Evolutionary conservation across 805 yeast genomes (phyloP).

Genomic region (Torulaspora indica): DNA sequence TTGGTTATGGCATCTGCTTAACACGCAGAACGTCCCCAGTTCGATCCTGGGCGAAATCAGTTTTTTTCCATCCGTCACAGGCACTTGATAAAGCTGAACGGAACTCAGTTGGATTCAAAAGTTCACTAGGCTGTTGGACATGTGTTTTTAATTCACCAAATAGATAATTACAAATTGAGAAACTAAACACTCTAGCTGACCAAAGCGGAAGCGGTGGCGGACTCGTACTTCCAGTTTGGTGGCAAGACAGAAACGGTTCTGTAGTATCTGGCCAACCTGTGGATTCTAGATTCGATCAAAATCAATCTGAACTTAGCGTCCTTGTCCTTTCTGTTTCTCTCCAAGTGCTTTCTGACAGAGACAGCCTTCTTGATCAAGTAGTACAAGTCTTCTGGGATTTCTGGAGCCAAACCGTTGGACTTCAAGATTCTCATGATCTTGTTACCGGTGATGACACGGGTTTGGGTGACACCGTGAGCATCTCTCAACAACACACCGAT

Average conservation of each 20-base stretch:
- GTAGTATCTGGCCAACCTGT: slow-evolving; percentile 99
- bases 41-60: slow-evolving; percentile 99
- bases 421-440: slow-evolving; percentile 98
- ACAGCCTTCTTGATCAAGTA: slow-evolving; percentile 99
- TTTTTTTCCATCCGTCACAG: slow-evolving; percentile 36
- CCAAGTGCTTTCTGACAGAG: slow-evolving; percentile 99
- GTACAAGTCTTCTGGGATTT: slow-evolving; percentile 99
- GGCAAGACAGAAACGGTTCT: slow-evolving; percentile 98
- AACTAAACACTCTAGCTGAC: slow-evolving; percentile 67
- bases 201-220: slow-evolving; percentile 99
- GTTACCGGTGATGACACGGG: slow-evolving; percentile 97
- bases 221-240: slow-evolving; percentile 99
- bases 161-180: slow-evolving; percentile 6
- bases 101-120: too few relatives aligned
- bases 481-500: slow-evolving; percentile 99
- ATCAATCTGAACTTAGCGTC: slow-evolving; percentile 99
- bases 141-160: slow-evolving; percentile 1
- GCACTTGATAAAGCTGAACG: neutral
- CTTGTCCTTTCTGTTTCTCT: slow-evolving; percentile 99
- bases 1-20: slow-evolving; percentile 99
- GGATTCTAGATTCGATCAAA: slow-evolving; percentile 99
- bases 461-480: slow-evolving; percentile 99
- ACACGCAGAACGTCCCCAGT: slow-evolving; percentile 99
- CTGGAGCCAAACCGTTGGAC: slow-evolving; percentile 99
- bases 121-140: neutral